phyloP scores from a whole-genome alignment of 2,329 filamentous ascomycete genomes.

The Simplicillium aogashimaense region DNA sequence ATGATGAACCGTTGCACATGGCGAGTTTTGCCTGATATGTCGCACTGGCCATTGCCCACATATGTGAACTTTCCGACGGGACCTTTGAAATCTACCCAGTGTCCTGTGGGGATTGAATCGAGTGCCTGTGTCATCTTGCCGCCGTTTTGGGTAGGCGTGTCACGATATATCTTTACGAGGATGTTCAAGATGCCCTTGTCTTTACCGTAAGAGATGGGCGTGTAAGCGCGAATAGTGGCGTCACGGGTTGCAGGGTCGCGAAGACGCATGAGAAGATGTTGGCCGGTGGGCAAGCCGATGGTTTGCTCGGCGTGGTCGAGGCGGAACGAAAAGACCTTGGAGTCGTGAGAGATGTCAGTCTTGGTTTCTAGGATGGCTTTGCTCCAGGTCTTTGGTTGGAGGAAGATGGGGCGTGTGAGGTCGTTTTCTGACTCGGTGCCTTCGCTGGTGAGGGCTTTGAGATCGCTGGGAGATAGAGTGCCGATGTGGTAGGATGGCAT shows the following conservation, averaged over 20 bases:
- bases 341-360: conserved; percentile 63
- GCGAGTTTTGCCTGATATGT: conserved; percentile 45
- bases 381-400: conserved; percentile 64
- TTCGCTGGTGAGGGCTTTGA: conserved; percentile 37
- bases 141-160: conserved; percentile 44
- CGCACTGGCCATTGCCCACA: conserved; percentile 53
- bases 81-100: conserved; percentile 76
- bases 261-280: conserved; percentile 79
- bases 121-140: conserved; percentile 78
- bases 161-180: conserved; percentile 74
- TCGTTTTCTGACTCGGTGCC: conserved; percentile 23
- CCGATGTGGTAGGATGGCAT: conserved; percentile 81
- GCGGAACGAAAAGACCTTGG: conserved; percentile 70
- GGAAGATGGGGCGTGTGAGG: conserved; percentile 51
- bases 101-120: conserved; percentile 60
- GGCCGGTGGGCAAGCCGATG: conserved; percentile 71
- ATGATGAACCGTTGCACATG: conserved; percentile 63
- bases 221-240: conserved; percentile 77
- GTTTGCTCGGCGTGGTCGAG: conserved; percentile 61
- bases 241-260: conserved; percentile 61
- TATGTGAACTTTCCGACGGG: conserved; percentile 83
- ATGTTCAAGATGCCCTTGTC: conserved; percentile 60
- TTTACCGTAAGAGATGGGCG: conserved; percentile 59
- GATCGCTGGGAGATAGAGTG: conserved; percentile 52
- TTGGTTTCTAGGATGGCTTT: conserved; percentile 62